phyloP scores from a whole-genome alignment of 805 yeast genomes.

The Cyberlindnera euphorbiiphila region DNA sequence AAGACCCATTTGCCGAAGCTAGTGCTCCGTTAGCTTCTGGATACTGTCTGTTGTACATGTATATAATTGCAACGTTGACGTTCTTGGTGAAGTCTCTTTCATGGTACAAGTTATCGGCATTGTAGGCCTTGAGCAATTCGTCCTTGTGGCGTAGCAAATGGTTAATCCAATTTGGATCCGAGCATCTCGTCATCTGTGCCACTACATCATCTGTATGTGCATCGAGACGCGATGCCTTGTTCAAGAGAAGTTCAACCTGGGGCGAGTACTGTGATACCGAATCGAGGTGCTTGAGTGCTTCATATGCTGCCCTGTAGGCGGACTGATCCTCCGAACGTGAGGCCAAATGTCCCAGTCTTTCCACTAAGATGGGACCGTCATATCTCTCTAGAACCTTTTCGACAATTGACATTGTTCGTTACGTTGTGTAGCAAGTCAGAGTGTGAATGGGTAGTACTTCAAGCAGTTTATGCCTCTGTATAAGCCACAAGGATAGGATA shows the following conservation, averaged over 20 bases:
- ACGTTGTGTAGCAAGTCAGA: no score
- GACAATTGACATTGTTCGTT: background rate
- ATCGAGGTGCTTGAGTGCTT: slow-evolving; percentile 19
- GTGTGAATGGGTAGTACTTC: no score
- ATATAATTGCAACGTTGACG: slow-evolving; percentile 18
- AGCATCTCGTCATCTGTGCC: background rate
- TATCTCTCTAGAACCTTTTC: slow-evolving; percentile 8
- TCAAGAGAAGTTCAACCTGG: slow-evolving; percentile 14
- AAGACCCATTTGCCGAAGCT: slow-evolving; percentile 13
- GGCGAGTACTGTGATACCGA: slow-evolving; percentile 19
- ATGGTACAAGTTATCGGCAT: slow-evolving; percentile 23
- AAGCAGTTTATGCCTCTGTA: no score
- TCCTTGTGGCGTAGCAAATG: slow-evolving; percentile 4
- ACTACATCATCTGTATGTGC: slow-evolving; percentile 1
- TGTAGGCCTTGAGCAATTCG: slow-evolving; percentile 10
- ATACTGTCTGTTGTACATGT: slow-evolving; percentile 19
- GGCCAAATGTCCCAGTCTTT: slow-evolving; percentile 18
- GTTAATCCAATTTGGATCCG: slow-evolving; percentile 2
- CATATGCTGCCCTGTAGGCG: slow-evolving; percentile 15
- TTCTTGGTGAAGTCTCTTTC: slow-evolving; percentile 21
- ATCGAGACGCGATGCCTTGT: slow-evolving; percentile 5
- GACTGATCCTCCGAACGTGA: slow-evolving; percentile 2
- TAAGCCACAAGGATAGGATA: no score
- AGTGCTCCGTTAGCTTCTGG: slow-evolving; percentile 22
- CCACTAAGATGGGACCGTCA: slow-evolving; percentile 22